Base-by-base conservation (phyloP, 805 yeast species). In the Candida manassasensis region DNA sequence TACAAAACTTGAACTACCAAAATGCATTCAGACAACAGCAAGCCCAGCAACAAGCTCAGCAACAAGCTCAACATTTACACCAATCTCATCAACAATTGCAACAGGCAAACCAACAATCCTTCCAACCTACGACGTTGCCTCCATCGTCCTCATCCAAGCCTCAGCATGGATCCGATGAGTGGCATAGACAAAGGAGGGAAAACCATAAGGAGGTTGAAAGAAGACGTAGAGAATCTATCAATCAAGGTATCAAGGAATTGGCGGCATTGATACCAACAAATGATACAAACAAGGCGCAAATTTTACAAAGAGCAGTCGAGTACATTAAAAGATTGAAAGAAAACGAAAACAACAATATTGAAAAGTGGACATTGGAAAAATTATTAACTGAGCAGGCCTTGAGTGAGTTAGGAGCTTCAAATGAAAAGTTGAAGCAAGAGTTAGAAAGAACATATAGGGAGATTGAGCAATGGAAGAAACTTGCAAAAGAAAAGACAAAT, bases 161-260 rank as follows among this genome's bases (percentile, higher is more conserved):
- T 3, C 53, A 63, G 8, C 82, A 81, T 29, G 93, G 93, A n/a
- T 61, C 82, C 19, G 86, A 81, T 29, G 94, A 84, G 56, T 84
- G 93, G 90, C 87, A 82, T 53, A 73, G 72, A 41, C 77, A 79
- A 55, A 79, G 96, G 50, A 81, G 84, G 51, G 85, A 85, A 49
- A 89, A 87, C 60, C 98, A 93, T 67, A 89, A 88, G 61, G 96
- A 89, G 61, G 97, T 89, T 15, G 97, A 89, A 63, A 75, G 95
- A 54, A 78, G 96, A 49, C 77, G 97, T 60, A 77, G 97, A 53
- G 95, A 88, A 55, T 76, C 80, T 31, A 89, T 89, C 54, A 89
- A 87, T 61, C 66, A 71, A 27, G 96, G 96, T n/a, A 87, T 89
- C 52, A 79, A 77, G 49, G 85, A 80, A 48, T 69, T 89, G 48